These are phyloP conservation scores for Citrus maxima DNA, from an alignment of 345 rosid species.

Conservation along the genomic window DNA sequence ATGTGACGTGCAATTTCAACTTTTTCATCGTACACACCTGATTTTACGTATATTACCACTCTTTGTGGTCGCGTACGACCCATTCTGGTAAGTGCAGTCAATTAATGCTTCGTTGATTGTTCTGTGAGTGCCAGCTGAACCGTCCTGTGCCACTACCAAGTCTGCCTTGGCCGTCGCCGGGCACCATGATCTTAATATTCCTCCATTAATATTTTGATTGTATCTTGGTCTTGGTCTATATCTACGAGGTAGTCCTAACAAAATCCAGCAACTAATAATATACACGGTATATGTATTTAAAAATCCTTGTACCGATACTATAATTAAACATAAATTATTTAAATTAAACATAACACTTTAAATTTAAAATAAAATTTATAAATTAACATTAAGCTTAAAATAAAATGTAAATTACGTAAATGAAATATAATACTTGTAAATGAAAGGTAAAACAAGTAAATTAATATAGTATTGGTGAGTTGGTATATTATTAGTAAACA, in stretches of 20 bases:
- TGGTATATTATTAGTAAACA: no score
- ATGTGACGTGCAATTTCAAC: slow-evolving; percentile 43
- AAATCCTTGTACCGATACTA: no score
- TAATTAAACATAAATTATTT: no score
- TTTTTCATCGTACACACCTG: slow-evolving; percentile 64
- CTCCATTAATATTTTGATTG: slow-evolving; percentile 13
- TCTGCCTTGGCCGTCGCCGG: slow-evolving; percentile 37
- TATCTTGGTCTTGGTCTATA: background rate
- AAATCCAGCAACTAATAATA: no score
- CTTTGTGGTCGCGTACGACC: slow-evolving; percentile 32
- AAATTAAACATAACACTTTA: no score
- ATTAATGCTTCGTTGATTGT: slow-evolving; percentile 42
- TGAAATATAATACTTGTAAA: no score
- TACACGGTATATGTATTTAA: no score
- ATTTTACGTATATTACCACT: slow-evolving; percentile 52
- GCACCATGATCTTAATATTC: slow-evolving; percentile 47
- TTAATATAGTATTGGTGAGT: no score
- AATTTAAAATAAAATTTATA: no score
- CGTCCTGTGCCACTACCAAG: slow-evolving; percentile 44
- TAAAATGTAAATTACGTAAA: no score
- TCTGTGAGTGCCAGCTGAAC: slow-evolving; percentile 38
- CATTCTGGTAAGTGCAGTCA: slow-evolving; percentile 39
- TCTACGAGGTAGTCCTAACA: background rate
- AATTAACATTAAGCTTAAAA: no score
- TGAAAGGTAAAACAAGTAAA: no score